Base-by-base conservation (phyloP, 1,284 basidiomycete genomes). In the Sanghuangporus weigelae region DNA sequence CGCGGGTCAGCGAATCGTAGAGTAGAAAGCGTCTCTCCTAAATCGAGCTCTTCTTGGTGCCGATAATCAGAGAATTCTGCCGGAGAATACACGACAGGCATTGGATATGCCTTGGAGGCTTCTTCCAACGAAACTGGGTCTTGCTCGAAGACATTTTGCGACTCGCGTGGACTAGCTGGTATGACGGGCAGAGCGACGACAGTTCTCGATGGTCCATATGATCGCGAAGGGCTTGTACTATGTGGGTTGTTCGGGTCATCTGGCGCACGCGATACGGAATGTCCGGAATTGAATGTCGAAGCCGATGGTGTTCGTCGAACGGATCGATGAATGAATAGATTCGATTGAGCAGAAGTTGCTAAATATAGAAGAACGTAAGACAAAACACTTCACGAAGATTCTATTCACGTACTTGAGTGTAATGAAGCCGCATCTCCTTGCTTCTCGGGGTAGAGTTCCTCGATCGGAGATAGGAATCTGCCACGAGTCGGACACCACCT, bases 281-380 rank as follows among this genome's bases (percentile, higher is more conserved):
- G 23, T 19, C 39, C 46, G 12, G 65, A 66, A 57, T 63, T 63
- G 40, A 66, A 60, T 8, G 65, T 60, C 19, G 65, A 66, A 6
- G 62, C 56, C 1, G 65, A 66, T 26, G 57, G 36, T 21, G 65
- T 63, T 7, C 59, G 49, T 3, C 65, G 65, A 35, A 66, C 65
- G n/a, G 65, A 58, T 10, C 65, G 65, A 39, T 66, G 49, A n/a
- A 66, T 63, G 55, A 66, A 66, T 7, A 66, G 57, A 40, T 63
- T 66, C 10, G 65, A 63, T 19, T 63, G 61, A 8, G 44, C 58
- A 16, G 65, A 66, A n/a, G 63, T 56, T 10, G 53, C 60, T 60
- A 36, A 7, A 36, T 19, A 21, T 42, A 19, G 31, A 7, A 31
- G 44, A 50, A 55, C 63, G 39, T 60, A 39, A 65, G 36, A 14